These are phyloP conservation scores for Rehmannia glutinosa DNA, from an alignment of 257 asterid species.

Conservation along the genomic window DNA sequence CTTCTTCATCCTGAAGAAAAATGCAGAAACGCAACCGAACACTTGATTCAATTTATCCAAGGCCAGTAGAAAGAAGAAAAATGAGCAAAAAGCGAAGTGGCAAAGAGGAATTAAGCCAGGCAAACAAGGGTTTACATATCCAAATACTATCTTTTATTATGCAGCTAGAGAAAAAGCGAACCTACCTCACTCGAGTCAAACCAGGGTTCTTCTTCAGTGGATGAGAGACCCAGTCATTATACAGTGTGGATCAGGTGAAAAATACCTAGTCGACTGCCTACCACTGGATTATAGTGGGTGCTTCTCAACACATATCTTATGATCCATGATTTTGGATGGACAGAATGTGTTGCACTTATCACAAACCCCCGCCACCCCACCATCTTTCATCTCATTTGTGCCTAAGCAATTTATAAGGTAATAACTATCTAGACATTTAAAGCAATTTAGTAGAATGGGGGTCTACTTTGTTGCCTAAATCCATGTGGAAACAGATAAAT, in stretches of 20 bases:
- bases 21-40: neutral
- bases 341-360: no score
- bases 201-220: no score
- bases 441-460: no score
- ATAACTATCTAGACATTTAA: neutral
- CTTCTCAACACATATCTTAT: neutral
- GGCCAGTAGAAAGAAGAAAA: neutral
- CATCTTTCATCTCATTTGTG: neutral
- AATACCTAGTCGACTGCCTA: no score
- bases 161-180: neutral
- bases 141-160: neutral
- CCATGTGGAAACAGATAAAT: no score
- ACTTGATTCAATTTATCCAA: neutral
- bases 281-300: neutral
- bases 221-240: no score
- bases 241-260: no score
- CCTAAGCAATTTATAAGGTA: neutral
- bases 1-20: neutral
- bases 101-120: no score
- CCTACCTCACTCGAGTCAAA: no score
- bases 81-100: neutral
- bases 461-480: no score
- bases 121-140: no score
- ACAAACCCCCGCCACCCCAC: neutral
- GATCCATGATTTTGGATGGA: neutral